phyloP scores from a whole-genome alignment of 495 filamentous ascomycete species.

The Hypoxylon fuscum region DNA sequence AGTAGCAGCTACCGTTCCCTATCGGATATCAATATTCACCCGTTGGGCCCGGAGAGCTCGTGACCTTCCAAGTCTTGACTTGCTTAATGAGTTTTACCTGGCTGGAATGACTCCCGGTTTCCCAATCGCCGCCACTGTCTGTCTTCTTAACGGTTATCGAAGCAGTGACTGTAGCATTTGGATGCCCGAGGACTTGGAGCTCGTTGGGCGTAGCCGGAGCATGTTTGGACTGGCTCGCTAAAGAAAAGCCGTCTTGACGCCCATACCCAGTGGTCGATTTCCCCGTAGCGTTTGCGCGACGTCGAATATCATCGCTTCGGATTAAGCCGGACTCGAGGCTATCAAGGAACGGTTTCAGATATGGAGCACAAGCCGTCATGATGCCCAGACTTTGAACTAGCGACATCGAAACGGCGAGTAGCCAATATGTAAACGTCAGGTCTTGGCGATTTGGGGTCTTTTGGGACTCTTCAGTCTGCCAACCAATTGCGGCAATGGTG shows the following conservation, averaged over 20 bases:
- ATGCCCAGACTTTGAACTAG: slow-evolving; percentile 52
- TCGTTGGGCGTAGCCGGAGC: not conserved
- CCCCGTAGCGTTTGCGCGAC: slow-evolving; percentile 24
- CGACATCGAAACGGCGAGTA: slow-evolving; percentile 45
- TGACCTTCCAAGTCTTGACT: slow-evolving; percentile 12
- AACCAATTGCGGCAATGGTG: slow-evolving; percentile 41
- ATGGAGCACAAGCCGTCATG: slow-evolving; percentile 54
- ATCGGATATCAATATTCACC: not conserved
- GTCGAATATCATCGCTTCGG: slow-evolving; percentile 48
- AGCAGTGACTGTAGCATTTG: not conserved
- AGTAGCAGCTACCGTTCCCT: not conserved
- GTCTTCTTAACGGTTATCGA: not conserved
- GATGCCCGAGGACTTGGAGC: not conserved
- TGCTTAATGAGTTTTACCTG: slow-evolving; percentile 15
- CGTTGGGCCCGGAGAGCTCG: slow-evolving; percentile 1
- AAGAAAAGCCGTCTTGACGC: not conserved
- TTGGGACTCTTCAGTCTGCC: slow-evolving; percentile 45
- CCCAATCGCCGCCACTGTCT: not conserved
- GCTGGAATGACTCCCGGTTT: slow-evolving; percentile 12
- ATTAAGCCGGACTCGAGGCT: slow-evolving; percentile 57
- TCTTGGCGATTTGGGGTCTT: slow-evolving; percentile 22
- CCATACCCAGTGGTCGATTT: slow-evolving; percentile 1
- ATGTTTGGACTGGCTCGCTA: not conserved
- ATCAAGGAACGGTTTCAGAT: slow-evolving; percentile 58
- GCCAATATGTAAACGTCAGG: slow-evolving; percentile 43